Percentiles rank a stretch among this genome's conserved stretches.
Conservation (phyloP, 768 basidiomycete species). For the Boletus bicolor region DNA sequence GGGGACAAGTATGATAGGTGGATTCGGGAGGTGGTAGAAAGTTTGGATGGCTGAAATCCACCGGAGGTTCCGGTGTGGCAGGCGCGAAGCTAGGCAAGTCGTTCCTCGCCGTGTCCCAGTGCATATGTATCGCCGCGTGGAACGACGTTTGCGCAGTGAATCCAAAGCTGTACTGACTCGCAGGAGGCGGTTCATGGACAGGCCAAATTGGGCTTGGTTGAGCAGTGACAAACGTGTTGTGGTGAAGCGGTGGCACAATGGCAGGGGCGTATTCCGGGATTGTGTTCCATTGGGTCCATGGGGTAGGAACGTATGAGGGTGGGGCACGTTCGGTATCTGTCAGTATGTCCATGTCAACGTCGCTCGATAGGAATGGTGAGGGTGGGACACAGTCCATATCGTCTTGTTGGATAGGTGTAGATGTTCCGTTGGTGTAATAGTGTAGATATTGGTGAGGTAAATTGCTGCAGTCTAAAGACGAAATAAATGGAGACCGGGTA, state of each 20-base stretch:
- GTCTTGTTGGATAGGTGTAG: neutral
- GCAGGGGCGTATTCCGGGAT: neutral
- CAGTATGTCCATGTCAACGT: constrained; percentile 13
- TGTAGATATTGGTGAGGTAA: neutral
- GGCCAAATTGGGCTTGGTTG: neutral
- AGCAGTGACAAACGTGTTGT: neutral
- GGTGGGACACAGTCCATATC: constrained; percentile 9
- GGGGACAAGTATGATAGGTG: neutral
- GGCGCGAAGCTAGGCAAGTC: neutral
- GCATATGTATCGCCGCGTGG: neutral
- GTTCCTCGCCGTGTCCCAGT: neutral
- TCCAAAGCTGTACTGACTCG: neutral
- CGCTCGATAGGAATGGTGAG: neutral
- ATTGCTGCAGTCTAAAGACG: neutral
- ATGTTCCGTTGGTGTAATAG: neutral
- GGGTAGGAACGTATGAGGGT: neutral
- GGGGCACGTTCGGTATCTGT: neutral
- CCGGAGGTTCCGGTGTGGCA: neutral
- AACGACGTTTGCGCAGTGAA: neutral
- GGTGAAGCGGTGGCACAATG: neutral
- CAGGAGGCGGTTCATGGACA: constrained; percentile 1
- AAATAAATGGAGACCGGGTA: neutral
- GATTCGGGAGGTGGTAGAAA: neutral
- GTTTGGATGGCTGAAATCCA: neutral
- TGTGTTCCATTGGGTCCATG: constrained; percentile 1